These are phyloP conservation scores for Auxenochlorella protothecoides DNA, from an alignment of 139 green algal species.

Conservation along the genomic window DNA sequence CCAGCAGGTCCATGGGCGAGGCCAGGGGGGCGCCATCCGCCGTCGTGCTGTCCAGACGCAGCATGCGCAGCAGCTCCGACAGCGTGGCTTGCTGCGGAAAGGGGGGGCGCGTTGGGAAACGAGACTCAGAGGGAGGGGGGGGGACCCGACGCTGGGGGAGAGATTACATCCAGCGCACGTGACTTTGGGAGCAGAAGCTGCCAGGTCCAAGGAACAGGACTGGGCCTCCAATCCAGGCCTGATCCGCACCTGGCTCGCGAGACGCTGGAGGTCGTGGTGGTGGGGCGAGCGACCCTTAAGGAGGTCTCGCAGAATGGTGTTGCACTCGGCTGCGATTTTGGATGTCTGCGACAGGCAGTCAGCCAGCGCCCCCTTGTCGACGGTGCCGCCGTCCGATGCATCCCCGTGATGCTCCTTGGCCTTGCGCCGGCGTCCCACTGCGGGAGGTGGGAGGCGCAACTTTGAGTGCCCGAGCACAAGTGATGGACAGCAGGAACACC, in stretches of 20 bases:
- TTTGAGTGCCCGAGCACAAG: too few relatives aligned
- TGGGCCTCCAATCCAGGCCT: background rate
- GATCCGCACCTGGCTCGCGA: slow-evolving; percentile 24
- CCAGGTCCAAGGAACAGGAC: slow-evolving; percentile 11
- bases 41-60: too few relatives aligned
- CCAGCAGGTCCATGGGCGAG: too few relatives aligned
- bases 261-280: slow-evolving; percentile 22
- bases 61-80: slow-evolving; percentile 19
- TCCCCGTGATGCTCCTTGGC: too few relatives aligned
- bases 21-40: too few relatives aligned
- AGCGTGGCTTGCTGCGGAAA: slow-evolving; percentile 19
- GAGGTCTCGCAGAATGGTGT: slow-evolving; percentile 25
- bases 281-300: slow-evolving; percentile 24
- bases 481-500: too few relatives aligned
- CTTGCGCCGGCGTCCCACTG: too few relatives aligned
- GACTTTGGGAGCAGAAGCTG: slow-evolving; percentile 24
- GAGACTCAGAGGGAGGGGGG: background rate
- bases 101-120: background rate
- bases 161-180: background rate
- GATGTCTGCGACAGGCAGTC: slow-evolving; percentile 14
- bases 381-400: too few relatives aligned
- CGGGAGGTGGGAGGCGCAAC: too few relatives aligned
- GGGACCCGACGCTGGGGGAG: too few relatives aligned
- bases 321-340: slow-evolving; percentile 29
- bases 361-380: slow-evolving; percentile 2